These are phyloP conservation scores for Hericium alpestre DNA, from an alignment of 768 basidiomycete genomes.

Conservation along the genomic window DNA sequence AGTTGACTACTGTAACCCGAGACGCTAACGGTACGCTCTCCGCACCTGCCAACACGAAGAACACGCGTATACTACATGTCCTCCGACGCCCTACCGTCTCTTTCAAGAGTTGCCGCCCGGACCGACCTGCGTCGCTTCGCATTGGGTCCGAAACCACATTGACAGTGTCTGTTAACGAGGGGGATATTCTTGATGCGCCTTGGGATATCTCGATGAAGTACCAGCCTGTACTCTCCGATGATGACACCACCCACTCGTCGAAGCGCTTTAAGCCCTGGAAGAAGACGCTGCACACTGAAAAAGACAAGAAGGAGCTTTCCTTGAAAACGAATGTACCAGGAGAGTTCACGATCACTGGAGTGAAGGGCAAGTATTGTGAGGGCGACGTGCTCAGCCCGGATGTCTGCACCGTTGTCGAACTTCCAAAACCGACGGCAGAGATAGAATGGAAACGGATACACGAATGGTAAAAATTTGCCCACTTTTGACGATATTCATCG, in stretches of 20 bases:
- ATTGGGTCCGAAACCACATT: conserved; percentile 58
- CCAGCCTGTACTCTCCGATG: conserved; percentile 36
- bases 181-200: conserved; percentile 54
- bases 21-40: conserved; percentile 13
- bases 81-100: conserved; percentile 61
- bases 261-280: conserved; percentile 52
- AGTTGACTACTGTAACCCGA: not conserved
- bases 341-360: conserved; percentile 59
- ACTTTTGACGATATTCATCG: not conserved
- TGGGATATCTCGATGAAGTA: conserved; percentile 60
- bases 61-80: conserved; percentile 54
- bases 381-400: conserved; percentile 83
- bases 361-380: conserved; percentile 71
- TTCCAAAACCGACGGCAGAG: conserved; percentile 70
- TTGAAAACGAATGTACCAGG: conserved; percentile 56
- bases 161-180: conserved; percentile 38
- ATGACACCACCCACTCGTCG: conserved; percentile 19
- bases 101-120: conserved; percentile 67
- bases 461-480: conserved; percentile 54
- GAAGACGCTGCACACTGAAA: conserved; percentile 45
- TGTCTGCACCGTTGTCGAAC: conserved; percentile 63
- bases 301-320: conserved; percentile 30
- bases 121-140: conserved; percentile 56
- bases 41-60: conserved; percentile 31
- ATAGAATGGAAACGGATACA: conserved; percentile 85